Evolutionary conservation across 2,329 filamentous ascomycete genomes (phyloP), one percentile per base, ranked within the genome.

Genomic region (Cladosporium sphaerospermum): DNA sequence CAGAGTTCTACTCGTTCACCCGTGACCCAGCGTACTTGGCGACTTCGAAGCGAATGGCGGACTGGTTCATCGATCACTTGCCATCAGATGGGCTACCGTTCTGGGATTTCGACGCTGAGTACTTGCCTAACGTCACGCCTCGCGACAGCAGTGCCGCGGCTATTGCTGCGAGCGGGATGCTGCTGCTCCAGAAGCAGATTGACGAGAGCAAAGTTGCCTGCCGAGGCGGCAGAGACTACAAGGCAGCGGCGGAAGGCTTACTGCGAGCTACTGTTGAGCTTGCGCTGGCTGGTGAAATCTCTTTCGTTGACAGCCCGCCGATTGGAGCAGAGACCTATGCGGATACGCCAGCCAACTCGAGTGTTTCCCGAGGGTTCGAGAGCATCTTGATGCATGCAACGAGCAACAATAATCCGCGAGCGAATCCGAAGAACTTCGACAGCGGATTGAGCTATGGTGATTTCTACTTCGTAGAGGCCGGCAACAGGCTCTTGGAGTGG

Each of bases 381-480:
- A 53, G 55, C 10, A 56, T 56, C 9, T 36, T 59, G 18, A 52
- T 57, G 51, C 57, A 59, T 54, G 57, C 53, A 9, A 59, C 57
- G 4, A 55, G 54, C 11, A 59, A 59, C 32, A 59, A 57, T 32
- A 59, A 59, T 33, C 55, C 53, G 7, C 28, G 37, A 11, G 57
- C 57, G 10, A 45, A 56, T 23, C 55, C 46, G 9, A 48, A 39
- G 40, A 59, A 51, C 11, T 59, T 50, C 19, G 55, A 57, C 31
- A 52, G 46, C 10, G 57, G 57, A 13, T 37, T 59, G 32, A 52
- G 54, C 13, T 59, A 59, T 40, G 57, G 55, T 3, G 55, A 59
- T 43, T 57, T 52, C 36, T 57, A 59, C 34, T 43, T 59, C 4
- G 47, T 59, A 13, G 54, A 59, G 14, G 57, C 55, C 34, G 55